Base-by-base conservation (phyloP, 2,329 filamentous ascomycete genomes). In the Ambrosiella xylebori region DNA sequence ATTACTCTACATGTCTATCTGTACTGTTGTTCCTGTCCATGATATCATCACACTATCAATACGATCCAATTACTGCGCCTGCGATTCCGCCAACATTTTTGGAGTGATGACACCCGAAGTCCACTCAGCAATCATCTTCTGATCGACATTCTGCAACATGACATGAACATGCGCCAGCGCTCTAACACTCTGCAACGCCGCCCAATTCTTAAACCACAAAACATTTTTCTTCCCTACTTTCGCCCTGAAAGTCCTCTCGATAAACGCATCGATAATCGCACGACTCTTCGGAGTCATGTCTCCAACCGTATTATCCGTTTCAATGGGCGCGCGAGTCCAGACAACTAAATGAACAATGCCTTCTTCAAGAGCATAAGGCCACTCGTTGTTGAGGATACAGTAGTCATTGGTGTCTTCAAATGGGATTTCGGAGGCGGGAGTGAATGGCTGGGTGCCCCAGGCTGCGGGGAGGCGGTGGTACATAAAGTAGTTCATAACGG, bases 121-220 rank as follows among this genome's bases (percentile, higher is more conserved):
- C 78, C 80, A 82, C 62, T 73, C 71, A 62, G 76, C 69, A 60
- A 84, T 62, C 59, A 76, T 67, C 36, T 74, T 74, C 37, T 75
- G 71, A 52, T 74, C 73, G 27, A 74, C 78, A 64, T 78, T 73
- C 57, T 71, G 76, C 55, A 84, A 78, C 65, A 85, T 66, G 39
- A 97, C 81, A 69, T 97, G 91, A 65, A 96, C 84, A 68, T 96
- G 91, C 72, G 95, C 90, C 52, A 96, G 74, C 2, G 86, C 79
- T 64, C 90, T 81, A 47, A 96, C 85, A 64, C 87, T 94, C 73
- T 96, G 94, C 67, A 96, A 71, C 35, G 82, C 81, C 61, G 81
- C 82, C 89, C 89, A 95, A 65, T 96, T 96, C 76, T 91, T 94
- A 72, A 96, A 96, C 88, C 89, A 97, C 61, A 89, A 68, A 50